phyloP scores from a whole-genome alignment of 805 yeast genomes.

The Candida wancherniae region DNA sequence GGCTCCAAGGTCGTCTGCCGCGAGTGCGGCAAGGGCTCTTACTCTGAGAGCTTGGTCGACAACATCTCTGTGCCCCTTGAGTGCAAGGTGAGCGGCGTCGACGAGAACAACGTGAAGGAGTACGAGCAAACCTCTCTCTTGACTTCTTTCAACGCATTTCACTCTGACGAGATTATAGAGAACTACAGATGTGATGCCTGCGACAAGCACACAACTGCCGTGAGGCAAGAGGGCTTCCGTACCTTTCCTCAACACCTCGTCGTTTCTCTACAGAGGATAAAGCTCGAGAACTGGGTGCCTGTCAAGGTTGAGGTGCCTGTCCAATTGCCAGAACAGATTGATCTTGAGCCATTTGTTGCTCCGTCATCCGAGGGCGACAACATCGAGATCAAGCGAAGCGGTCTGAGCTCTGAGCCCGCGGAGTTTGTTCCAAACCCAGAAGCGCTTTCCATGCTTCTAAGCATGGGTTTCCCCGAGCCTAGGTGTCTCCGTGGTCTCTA shows the following conservation, averaged over 20 bases:
- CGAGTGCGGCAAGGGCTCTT: conserved; percentile 56
- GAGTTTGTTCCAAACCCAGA: conserved; percentile 52
- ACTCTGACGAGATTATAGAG: conserved; percentile 53
- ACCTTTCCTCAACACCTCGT: conserved; percentile 69
- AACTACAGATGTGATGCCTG: conserved; percentile 58
- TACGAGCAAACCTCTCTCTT: conserved; percentile 48
- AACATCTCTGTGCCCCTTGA: conserved; percentile 57
- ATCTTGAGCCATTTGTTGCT: conserved; percentile 40
- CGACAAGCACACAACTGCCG: conserved; percentile 23
- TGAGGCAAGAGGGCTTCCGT: conserved; percentile 45
- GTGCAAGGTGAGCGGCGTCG: conserved; percentile 33
- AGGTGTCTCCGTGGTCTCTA: conserved; percentile 65
- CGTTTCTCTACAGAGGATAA: conserved; percentile 73
- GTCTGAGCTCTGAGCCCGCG: conserved; percentile 1
- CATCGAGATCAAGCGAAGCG: conserved; percentile 18
- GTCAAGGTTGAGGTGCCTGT: conserved; percentile 75
- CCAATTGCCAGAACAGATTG: conserved; percentile 41
- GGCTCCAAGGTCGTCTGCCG: conserved; percentile 59
- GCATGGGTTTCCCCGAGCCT: conserved; percentile 84
- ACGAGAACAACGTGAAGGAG: conserved; percentile 41
- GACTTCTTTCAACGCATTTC: conserved; percentile 44
- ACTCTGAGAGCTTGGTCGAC: conserved; percentile 54
- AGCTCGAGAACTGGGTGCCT: conserved; percentile 87
- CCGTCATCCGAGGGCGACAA: conserved; percentile 34
- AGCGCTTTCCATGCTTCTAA: conserved; percentile 50